Evolutionary conservation across 2,329 filamentous ascomycete species (phyloP), one percentile per base, ranked within the genome.

Genomic region (Chrysosphaeria jannelii): DNA sequence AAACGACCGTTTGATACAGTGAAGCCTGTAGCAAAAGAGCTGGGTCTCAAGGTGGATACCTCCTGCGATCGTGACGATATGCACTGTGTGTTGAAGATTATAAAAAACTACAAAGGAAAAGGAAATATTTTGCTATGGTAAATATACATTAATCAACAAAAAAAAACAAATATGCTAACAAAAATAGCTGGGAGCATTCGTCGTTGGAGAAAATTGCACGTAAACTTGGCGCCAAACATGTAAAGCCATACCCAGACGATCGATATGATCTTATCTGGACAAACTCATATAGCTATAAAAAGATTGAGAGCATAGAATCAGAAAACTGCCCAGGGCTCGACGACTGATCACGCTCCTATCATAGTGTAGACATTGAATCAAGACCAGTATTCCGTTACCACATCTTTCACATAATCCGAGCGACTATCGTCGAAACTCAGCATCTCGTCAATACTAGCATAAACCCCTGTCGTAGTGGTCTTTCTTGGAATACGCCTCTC

Each of bases 101-200:
- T 65, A 2, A 32, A 53, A 2, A 30, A 31, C 5, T 61, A 58
- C 28, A 26, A 33, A 0, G 52, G 53, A 1, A 27, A 36, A 0
- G 56, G 55, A 2, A 66, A 66, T 30, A 53, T 67, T 22, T 37
- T 67, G 21, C 54, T 66, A 27, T 62, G 47, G 46, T 48, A 31
- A 24, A 41, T 26, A 12, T n/a, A n/a, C n/a, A n/a, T n/a, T n/a
- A n/a, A n/a, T n/a, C n/a, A n/a, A n/a, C n/a, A n/a, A n/a, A n/a
- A n/a, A n/a, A n/a, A n/a, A n/a, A n/a, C n/a, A n/a, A n/a, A n/a
- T n/a, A n/a, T n/a, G n/a, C n/a, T n/a, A n/a, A n/a, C n/a, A n/a
- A n/a, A n/a, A n/a, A n/a, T n/a, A 29, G 28, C 29, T 31, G 31
- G 30, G 29, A 33, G 20, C 60, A 66, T 35, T 42, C 48, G 24